phyloP scores from a whole-genome alignment of 2,329 filamentous ascomycete genomes.

The Thelonectria blattea region DNA sequence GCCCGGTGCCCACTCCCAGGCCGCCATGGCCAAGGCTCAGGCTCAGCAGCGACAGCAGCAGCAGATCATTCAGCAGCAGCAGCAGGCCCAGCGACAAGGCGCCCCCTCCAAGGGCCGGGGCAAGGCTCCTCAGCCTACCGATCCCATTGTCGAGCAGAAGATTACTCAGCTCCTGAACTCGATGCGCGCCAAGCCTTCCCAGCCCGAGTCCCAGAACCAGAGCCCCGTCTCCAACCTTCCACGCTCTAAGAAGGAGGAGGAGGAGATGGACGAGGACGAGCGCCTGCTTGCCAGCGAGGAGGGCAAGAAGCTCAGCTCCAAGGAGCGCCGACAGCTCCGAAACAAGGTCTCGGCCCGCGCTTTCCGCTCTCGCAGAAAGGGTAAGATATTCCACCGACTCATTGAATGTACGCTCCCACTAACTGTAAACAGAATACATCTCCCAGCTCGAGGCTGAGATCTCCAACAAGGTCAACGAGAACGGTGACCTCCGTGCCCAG shows the following conservation, averaged over 20 bases:
- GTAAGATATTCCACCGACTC: conserved; percentile 59
- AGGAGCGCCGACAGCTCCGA: conserved; percentile 93
- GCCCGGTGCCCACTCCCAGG: conserved; percentile 93
- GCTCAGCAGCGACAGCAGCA: conserved; percentile 72
- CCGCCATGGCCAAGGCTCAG: conserved; percentile 76
- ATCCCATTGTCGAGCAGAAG: conserved; percentile 85
- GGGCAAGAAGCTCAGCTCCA: conserved; percentile 98
- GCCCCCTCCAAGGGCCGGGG: conserved; percentile 53
- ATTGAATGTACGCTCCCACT: conserved; percentile 10
- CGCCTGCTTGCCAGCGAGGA: conserved; percentile 92
- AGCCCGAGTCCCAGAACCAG: conserved; percentile 50
- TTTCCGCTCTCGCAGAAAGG: conserved; percentile 97
- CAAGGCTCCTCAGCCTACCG: conserved; percentile 60
- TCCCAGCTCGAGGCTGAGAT: conserved; percentile 91
- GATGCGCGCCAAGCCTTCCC: conserved; percentile 77
- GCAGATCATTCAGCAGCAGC: conserved; percentile 59
- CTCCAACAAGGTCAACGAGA: conserved; percentile 81
- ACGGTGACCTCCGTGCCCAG: conserved; percentile 77
- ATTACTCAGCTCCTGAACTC: conserved; percentile 92
- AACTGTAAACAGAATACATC: conserved; percentile 79
- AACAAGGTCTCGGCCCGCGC: conserved; percentile 99
- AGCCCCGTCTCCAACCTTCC: conserved; percentile 71
- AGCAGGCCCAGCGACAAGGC: conserved; percentile 56
- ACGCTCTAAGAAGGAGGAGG: conserved; percentile 87
- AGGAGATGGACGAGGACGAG: conserved; percentile 99